A percentile compares a stretch with the other conserved stretches of the same genome.
Conservation (phyloP, 352 stramenopile genomes). For the Globisporangium recalcitrans region DNA sequence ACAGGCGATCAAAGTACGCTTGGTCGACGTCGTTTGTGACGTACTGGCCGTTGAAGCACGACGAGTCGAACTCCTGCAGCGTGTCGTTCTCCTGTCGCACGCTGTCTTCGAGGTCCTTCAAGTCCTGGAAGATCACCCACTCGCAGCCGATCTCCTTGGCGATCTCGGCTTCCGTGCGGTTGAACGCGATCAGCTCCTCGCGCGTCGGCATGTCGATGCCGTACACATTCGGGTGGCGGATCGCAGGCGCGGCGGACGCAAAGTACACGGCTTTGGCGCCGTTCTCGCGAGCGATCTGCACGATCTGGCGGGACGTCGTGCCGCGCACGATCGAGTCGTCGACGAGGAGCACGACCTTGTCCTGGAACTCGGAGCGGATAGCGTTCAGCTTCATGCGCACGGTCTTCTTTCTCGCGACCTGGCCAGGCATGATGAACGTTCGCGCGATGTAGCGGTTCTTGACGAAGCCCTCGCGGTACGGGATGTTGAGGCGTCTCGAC, state of each 20-base stretch:
- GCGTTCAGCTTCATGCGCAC: slow-evolving; percentile 99
- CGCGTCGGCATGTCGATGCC: slow-evolving; percentile 99
- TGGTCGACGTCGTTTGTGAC: slow-evolving; percentile 92
- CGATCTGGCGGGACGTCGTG: slow-evolving; percentile 97
- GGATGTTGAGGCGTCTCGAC: slow-evolving; percentile 79
- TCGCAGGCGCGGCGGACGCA: slow-evolving; percentile 93
- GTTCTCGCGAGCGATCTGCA: slow-evolving; percentile 97
- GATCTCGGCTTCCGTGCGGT: slow-evolving; percentile 93
- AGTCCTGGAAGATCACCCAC: slow-evolving; percentile 92
- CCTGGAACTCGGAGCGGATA: slow-evolving; percentile 88
- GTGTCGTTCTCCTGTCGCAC: slow-evolving; percentile 65
- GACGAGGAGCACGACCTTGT: slow-evolving; percentile 97
- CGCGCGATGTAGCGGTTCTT: slow-evolving; percentile 99
- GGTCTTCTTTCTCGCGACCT: slow-evolving; percentile 93
- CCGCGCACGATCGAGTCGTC: slow-evolving; percentile 99
- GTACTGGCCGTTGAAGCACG: slow-evolving; percentile 96
- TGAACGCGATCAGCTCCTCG: slow-evolving; percentile 97
- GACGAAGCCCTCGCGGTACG: slow-evolving; percentile 98
- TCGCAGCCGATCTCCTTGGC: slow-evolving; percentile 92
- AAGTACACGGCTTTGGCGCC: slow-evolving; percentile 96
- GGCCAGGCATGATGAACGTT: slow-evolving; percentile 99
- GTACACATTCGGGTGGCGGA: slow-evolving; percentile 99
- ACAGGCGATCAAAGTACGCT: slow-evolving; percentile 78
- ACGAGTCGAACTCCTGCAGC: slow-evolving; percentile 91
- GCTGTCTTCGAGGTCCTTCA: slow-evolving; percentile 91